Evolutionary conservation across 2,329 filamentous ascomycete genomes (phyloP), one percentile per base, ranked within the genome.

Genomic region (Fusarium papillatum): DNA sequence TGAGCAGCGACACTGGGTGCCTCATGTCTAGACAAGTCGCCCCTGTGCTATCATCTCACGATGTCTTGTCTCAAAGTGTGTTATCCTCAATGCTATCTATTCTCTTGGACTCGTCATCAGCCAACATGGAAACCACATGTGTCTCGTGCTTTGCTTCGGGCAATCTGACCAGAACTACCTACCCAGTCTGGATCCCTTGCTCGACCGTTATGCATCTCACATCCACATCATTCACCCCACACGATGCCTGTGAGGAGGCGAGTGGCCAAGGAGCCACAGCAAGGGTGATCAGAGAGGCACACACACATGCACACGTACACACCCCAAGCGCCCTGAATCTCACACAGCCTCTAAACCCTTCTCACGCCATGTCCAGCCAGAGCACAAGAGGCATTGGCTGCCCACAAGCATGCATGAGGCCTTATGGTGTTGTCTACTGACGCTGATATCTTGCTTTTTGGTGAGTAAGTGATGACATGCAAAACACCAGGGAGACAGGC

Each of bases 281-380:
- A 68, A 64, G 70, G 74, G 66, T 73, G 22, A 73, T 70, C 19
- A 57, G 53, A 57, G 53, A 31, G 34, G 29, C 55, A 66, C 66
- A 53, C 48, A 31, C 48, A 13, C 50, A 55, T 17, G 9, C 24
- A 50, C 46, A 50, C 24, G 26, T 29, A 53, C 48, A 50, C 46
- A 53, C 55, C 67, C 43, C 76, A 79, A 76, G 74, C 76, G 70
- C 77, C 77, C 77, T 77, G 74, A 76, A 74, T 66, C 68, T 74
- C 77, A 72, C 77, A 79, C 77, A 76, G 68, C 67, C 38, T 66
- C 68, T 73, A 74, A 69, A 62, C 73, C 72, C 65, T 65, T 78
- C 71, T 70, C 57, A 76, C 34, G 39, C 36, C 9, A 50, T 41
- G 64, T 55, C 64, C 70, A 50, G 43, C 39, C 38, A 57, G 36